Percentiles rank a stretch among this genome's conserved stretches.
These are phyloP conservation scores for Talaromyces albobiverticillius DNA, from an alignment of 2,329 filamentous ascomycete species.

Conservation along the genomic window DNA sequence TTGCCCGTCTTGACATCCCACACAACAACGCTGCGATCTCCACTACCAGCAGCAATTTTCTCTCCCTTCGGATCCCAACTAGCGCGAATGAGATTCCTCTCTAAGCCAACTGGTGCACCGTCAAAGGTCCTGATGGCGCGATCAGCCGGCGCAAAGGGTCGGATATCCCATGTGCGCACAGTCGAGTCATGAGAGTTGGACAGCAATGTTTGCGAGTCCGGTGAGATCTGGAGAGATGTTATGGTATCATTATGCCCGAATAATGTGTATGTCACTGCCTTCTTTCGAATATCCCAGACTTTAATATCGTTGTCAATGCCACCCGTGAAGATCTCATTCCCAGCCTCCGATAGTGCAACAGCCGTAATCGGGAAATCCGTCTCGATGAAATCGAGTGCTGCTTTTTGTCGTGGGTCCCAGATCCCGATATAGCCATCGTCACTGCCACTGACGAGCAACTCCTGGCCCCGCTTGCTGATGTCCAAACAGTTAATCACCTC, in stretches of 20 bases:
- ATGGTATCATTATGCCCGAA: slow-evolving; percentile 88
- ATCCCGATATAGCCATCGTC: slow-evolving; percentile 93
- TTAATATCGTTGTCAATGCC: slow-evolving; percentile 97
- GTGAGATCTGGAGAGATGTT: slow-evolving; percentile 85
- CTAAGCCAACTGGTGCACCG: slow-evolving; percentile 79
- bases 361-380: slow-evolving; percentile 92
- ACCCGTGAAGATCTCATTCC: slow-evolving; percentile 91
- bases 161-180: slow-evolving; percentile 91
- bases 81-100: slow-evolving; percentile 86
- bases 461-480: slow-evolving; percentile 83
- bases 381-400: slow-evolving; percentile 81
- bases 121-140: slow-evolving; percentile 85
- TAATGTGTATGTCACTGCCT: slow-evolving; percentile 82
- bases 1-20: slow-evolving; percentile 91
- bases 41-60: slow-evolving; percentile 83
- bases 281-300: slow-evolving; percentile 94
- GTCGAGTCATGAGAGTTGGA: slow-evolving; percentile 95
- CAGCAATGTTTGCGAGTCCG: slow-evolving; percentile 83
- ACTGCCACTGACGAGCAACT: slow-evolving; percentile 83
- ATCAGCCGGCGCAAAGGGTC: slow-evolving; percentile 88
- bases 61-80: slow-evolving; percentile 88
- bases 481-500: slow-evolving; percentile 94
- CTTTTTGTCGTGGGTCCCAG: slow-evolving; percentile 92
- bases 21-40: slow-evolving; percentile 84
- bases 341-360: slow-evolving; percentile 85